Evolutionary conservation across 108 stramenopile genomes (phyloP), one percentile per base, ranked within the genome.

Genomic region (Epithemia pelagica): DNA sequence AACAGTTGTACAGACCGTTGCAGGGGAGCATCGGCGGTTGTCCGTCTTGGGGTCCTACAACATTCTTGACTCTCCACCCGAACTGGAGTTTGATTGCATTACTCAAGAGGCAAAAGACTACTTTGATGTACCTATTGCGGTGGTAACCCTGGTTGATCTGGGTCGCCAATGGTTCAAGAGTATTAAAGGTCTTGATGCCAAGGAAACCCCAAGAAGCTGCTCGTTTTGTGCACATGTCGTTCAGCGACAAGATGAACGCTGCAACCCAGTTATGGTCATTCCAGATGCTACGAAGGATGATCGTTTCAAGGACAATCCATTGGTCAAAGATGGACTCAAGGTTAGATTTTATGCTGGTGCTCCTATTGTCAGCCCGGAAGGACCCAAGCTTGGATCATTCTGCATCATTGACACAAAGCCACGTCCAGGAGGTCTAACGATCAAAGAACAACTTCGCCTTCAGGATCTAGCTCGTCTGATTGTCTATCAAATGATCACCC

Each of bases 301-400:
- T 32, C 78, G 88, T 25, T 92, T 92, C 76, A 64, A 58, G 37
- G 71, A 84, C 24, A 89, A 84, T 74, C 74, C 80, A 15, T 64
- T 92, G n/a, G 91, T 92, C 10, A 46, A 46, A 46, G 88, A 81
- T 2, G 62, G 68, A 10, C 86, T 82, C 32, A 52, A 81, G 61
- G 69, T 92, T 24, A 78, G 91, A 57, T 89, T 92, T 59, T 92
- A 92, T 64, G 87, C 84, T 22, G 91, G 91, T 21, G 78, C 72
- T 28, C 78, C 85, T 19, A 71, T 93, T 28, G 51, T 65, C 28
- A 52, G 76, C 19, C 80, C 82, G 0, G 67, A 30, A 2, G 24
- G 54, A 23, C 62, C 46, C 55, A 86, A 82, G 28, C 30, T 91
- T 0, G 93, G 93, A 0, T 87, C 93, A 21, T 72, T 95, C 8